phyloP scores from a whole-genome alignment of 2,329 filamentous ascomycete species.

The Trichoderma polysporum region DNA sequence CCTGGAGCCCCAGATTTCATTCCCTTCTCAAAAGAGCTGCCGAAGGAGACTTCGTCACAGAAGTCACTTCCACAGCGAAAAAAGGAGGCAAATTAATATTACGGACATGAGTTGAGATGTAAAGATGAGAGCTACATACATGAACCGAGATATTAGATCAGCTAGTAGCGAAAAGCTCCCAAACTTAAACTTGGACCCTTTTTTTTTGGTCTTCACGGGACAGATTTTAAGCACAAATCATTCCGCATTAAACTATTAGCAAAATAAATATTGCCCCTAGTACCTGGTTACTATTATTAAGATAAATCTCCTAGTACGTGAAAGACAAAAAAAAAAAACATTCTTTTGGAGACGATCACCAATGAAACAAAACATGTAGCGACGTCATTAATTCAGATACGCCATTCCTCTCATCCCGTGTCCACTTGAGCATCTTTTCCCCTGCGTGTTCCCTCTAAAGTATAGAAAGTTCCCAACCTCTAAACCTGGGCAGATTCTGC shows the following conservation, averaged over 20 bases:
- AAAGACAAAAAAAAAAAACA: constrained; percentile 11
- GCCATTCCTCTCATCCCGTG: constrained; percentile 12
- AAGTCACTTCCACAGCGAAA: constrained; percentile 33
- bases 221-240: neutral
- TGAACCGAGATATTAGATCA: neutral
- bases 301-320: constrained; percentile 2
- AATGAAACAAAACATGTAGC: constrained; percentile 15
- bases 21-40: constrained; percentile 80
- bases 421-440: constrained; percentile 9
- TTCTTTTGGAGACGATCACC: constrained; percentile 19
- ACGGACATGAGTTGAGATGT: neutral
- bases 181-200: neutral
- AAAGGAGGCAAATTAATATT: constrained; percentile 33
- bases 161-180: neutral
- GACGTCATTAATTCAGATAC: constrained; percentile 18
- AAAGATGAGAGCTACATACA: neutral
- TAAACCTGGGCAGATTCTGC: neutral
- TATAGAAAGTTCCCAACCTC: constrained; percentile 5
- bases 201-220: neutral
- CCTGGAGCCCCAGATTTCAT: constrained; percentile 88
- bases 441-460: neutral
- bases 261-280: neutral
- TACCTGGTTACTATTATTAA: constrained; percentile 16
- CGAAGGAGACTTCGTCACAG: constrained; percentile 58
- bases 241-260: constrained; percentile 10